Evolutionary conservation across 192 early-diverging fungal genomes (phyloP).

Genomic region (Phycomyces nitens): DNA sequence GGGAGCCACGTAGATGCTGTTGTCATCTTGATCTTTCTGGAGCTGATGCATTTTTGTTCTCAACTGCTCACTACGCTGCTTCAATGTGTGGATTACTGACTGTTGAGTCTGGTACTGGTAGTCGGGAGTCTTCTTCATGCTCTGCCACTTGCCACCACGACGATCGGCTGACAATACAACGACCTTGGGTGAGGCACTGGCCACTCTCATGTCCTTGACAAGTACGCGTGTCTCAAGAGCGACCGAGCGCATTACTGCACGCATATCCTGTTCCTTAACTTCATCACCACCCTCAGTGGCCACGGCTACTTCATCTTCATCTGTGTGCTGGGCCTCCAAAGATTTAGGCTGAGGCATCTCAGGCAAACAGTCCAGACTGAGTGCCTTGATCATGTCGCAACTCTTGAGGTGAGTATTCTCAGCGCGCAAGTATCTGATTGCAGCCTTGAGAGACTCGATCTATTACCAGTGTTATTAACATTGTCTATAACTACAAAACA

Average conservation of each 20-base stretch:
- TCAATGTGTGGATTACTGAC: slow-evolving; percentile 48
- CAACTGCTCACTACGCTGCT: slow-evolving; percentile 49
- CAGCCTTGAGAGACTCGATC: slow-evolving; percentile 70
- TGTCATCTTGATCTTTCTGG: slow-evolving; percentile 2
- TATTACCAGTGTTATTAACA: slow-evolving; percentile 33
- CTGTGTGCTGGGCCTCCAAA: slow-evolving; percentile 7
- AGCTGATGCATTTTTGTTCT: slow-evolving; percentile 19
- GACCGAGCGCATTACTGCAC: slow-evolving; percentile 30
- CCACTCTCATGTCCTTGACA: slow-evolving; percentile 41
- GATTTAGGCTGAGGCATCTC: not conserved
- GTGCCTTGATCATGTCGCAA: slow-evolving; percentile 41
- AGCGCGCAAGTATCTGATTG: slow-evolving; percentile 68
- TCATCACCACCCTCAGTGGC: not conserved
- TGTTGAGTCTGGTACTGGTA: slow-evolving; percentile 58
- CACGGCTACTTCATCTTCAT: not conserved
- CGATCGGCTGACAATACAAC: slow-evolving; percentile 37
- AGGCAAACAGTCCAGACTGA: slow-evolving; percentile 31
- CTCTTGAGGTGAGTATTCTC: slow-evolving; percentile 83
- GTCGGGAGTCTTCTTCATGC: slow-evolving; percentile 40
- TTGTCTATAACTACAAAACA: too few relatives aligned
- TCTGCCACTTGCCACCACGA: slow-evolving; percentile 40
- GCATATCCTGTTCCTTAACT: not conserved
- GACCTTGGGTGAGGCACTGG: slow-evolving; percentile 50
- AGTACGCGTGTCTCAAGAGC: slow-evolving; percentile 47
- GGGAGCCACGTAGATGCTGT: not conserved